These are phyloP conservation scores for Linnemannia exigua DNA, from an alignment of 192 early-diverging fungal genomes.

Conservation along the genomic window DNA sequence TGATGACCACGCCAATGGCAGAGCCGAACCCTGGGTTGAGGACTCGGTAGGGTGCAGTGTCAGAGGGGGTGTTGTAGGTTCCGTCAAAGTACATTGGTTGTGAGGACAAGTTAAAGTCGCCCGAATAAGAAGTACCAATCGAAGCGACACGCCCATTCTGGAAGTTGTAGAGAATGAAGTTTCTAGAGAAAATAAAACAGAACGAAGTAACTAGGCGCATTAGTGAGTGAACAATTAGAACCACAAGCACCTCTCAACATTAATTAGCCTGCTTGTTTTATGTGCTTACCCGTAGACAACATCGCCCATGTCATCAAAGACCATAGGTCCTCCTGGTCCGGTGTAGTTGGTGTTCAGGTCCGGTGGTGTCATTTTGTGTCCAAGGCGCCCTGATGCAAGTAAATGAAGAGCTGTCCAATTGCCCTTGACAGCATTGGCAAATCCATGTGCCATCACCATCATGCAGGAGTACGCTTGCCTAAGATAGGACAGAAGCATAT, in stretches of 20 bases:
- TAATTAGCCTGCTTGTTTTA: not conserved
- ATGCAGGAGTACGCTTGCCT: slow-evolving; percentile 69
- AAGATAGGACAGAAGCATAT: not conserved
- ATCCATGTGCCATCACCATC: slow-evolving; percentile 65
- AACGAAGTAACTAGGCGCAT: not conserved
- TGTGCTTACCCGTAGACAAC: slow-evolving; percentile 38
- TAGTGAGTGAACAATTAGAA: not conserved
- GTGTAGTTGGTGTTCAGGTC: slow-evolving; percentile 60
- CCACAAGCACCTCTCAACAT: not conserved
- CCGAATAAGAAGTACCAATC: slow-evolving; percentile 54
- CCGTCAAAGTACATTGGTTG: slow-evolving; percentile 57
- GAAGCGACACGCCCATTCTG: slow-evolving; percentile 39
- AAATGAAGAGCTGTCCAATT: slow-evolving; percentile 41
- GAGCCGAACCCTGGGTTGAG: slow-evolving; percentile 46
- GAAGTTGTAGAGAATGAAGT: slow-evolving; percentile 59
- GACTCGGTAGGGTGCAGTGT: slow-evolving; percentile 33
- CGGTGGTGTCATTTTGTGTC: slow-evolving; percentile 52
- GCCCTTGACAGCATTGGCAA: slow-evolving; percentile 48
- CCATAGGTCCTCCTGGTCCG: slow-evolving; percentile 60
- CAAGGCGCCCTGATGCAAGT: slow-evolving; percentile 24
- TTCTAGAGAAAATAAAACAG: slow-evolving; percentile 32
- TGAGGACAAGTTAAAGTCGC: slow-evolving; percentile 43
- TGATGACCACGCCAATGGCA: slow-evolving; percentile 42
- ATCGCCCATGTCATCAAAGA: slow-evolving; percentile 35
- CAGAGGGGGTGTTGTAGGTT: slow-evolving; percentile 40